These are phyloP conservation scores for Thermomucor indicae-seudaticae DNA, from an alignment of 371 early-diverging fungal species.

Conservation along the genomic window DNA sequence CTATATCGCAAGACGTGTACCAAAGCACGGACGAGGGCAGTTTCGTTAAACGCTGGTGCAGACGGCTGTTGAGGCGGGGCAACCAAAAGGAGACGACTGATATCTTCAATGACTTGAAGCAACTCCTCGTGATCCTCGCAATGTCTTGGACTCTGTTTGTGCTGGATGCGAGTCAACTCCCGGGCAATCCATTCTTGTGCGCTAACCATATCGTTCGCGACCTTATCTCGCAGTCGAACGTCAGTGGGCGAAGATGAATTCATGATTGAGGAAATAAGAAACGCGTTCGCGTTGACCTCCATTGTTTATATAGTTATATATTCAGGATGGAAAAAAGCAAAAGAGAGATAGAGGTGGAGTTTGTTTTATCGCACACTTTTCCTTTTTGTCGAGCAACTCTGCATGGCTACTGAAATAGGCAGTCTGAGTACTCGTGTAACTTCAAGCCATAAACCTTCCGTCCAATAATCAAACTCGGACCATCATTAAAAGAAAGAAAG, in stretches of 20 bases:
- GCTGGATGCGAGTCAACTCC: conserved; percentile 23
- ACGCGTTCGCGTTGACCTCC: too few relatives aligned
- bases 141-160: conserved; percentile 28
- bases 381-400: too few relatives aligned
- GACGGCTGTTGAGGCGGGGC: background rate
- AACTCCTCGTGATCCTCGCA: conserved; percentile 24
- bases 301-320: too few relatives aligned
- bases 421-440: too few relatives aligned
- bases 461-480: too few relatives aligned
- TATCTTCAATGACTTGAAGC: conserved; percentile 25
- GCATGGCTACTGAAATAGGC: too few relatives aligned
- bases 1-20: conserved; percentile 9
- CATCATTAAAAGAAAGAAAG: too few relatives aligned
- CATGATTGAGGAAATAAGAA: background rate
- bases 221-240: conserved; percentile 7
- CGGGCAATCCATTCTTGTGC: conserved; percentile 33
- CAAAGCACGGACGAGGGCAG: background rate
- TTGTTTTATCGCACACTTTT: too few relatives aligned
- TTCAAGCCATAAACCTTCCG: too few relatives aligned
- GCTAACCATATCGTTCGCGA: conserved; percentile 7
- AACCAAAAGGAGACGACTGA: conserved; percentile 12
- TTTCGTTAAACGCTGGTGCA: background rate
- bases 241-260: too few relatives aligned
- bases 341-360: background rate
- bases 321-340: background rate